These are phyloP conservation scores for Lactarius vividus DNA, from an alignment of 768 basidiomycete species.

Conservation along the genomic window DNA sequence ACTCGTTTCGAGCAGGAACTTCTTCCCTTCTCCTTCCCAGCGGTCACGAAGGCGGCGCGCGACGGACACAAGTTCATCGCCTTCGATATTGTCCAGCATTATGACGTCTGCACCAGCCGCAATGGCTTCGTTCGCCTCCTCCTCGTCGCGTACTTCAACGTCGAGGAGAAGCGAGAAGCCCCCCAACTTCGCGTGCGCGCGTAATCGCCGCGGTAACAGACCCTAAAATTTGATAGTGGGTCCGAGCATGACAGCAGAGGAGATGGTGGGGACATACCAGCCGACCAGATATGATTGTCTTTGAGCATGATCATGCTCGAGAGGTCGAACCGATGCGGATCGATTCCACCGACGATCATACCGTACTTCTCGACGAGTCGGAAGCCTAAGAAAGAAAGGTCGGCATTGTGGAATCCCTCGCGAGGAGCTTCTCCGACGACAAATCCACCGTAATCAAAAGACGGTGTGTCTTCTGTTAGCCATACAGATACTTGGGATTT, in stretches of 20 bases:
- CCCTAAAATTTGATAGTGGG: constrained; percentile 49
- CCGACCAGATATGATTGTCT: constrained; percentile 99
- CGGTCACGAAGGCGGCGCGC: constrained; percentile 71
- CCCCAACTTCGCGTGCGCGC: constrained; percentile 81
- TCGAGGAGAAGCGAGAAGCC: constrained; percentile 91
- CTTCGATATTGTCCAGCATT: constrained; percentile 95
- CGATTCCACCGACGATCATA: constrained; percentile 97
- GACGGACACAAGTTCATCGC: constrained; percentile 61
- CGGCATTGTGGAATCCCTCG: too few species aligned
- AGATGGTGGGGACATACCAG: constrained; percentile 48
- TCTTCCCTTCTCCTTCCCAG: constrained; percentile 74
- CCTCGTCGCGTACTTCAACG: constrained; percentile 87
- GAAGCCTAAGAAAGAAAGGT: constrained; percentile 59
- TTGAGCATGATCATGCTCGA: constrained; percentile 99
- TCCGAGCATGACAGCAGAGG: not conserved
- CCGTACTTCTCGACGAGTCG: constrained; percentile 97
- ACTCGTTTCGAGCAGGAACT: constrained; percentile 87
- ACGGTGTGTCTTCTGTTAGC: too few species aligned
- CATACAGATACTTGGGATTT: too few species aligned
- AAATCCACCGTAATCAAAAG: too few species aligned
- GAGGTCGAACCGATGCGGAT: constrained; percentile 91
- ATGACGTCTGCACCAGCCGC: constrained; percentile 92
- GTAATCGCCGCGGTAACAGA: constrained; percentile 88
- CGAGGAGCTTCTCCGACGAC: too few species aligned
- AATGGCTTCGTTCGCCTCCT: constrained; percentile 94